Evolutionary conservation across 306 rosid genomes (phyloP), one percentile per base, ranked within the genome.

Genomic region (Dicorynia guianensis): DNA sequence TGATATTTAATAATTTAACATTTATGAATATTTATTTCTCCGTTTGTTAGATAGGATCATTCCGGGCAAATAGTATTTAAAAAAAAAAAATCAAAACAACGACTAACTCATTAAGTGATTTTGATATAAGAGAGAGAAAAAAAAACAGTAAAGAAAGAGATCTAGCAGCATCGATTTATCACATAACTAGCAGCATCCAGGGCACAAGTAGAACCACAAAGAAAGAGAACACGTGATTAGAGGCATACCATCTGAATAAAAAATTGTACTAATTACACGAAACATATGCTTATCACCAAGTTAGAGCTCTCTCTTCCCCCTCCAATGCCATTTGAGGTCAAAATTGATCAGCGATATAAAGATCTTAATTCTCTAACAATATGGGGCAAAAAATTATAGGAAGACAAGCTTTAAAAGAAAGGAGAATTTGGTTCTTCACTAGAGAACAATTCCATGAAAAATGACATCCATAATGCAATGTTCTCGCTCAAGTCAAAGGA

Each of bases 401-500:
- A 40, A 58, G 58, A 54, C 17, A 69, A 25, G 69, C n/a, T n/a
- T 30, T 39, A 49, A 76, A 66, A 60, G 36, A 52, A n/a, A n/a
- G n/a, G n/a, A n/a, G n/a, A n/a, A n/a, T n/a, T n/a, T n/a, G n/a
- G n/a, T 66, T 46, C 75, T 52, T 58, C 63, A 18, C 14, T 63
- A n/a, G 39, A 66, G 19, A 55, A 79, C 69, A 10, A 34, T 38
- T 71, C 69, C 81, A 49, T 12, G n/a, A 35, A 10, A 61, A 75
- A 77, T 33, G 43, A 14, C 11, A 38, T 69, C 46, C 65, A 76
- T 67, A 67, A 76, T 15, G 81, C 75, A 59, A 55, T 15, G 36
- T 54, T 71, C 76, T 82, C 54, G 50, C 14, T 66, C 66, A 76
- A 76, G 46, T 87, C 81, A 95, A 60, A 95, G 84, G 89, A 95